Base-by-base conservation (phyloP, 2,329 filamentous ascomycete species). In the Metarhizium album region DNA sequence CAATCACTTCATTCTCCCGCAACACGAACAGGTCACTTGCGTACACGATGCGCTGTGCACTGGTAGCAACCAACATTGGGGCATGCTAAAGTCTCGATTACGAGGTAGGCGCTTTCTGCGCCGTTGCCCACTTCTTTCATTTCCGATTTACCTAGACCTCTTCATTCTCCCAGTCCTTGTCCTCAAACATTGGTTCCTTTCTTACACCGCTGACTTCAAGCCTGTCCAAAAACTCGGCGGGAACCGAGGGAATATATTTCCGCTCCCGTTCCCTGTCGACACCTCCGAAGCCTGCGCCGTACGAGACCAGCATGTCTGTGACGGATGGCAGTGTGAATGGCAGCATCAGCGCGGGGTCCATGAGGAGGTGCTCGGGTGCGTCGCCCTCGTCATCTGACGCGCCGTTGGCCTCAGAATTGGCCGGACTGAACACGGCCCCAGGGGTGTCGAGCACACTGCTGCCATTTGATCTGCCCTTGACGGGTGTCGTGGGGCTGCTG, bases 251-350 rank as follows among this genome's bases (percentile, higher is more conserved):
- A 45, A 95, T 94, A 66, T 98, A 98, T 70, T 95, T 95, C 57
- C 89, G 78, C 67, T 94, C 93, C 51, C 90, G 78, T 68, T 97
- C 93, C 55, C 86, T 79, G 70, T 98, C 95, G 45, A 93, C 74
- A 0, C 93, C 93, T 4, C 93, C 93, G 62, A 97, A 93, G 0
- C 93, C 93, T 13, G 93, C 90, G 1, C 93, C 93, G 62, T 94
- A 98, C 57, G 84, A 91, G 46, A 98, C 82, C 46, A 97, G 77
- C 93, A 98, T 98, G 66, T 98, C 93, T 24, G 90, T 97, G 52
- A 89, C 93, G 1, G 91, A 95, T 1, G 93, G 93, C 27, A 98
- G 74, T n/a, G 86, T 86, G 65, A 98, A 98, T 0, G 93, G 93
- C 24, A 98, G 77, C 78, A 96, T 95, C 53, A 95, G 74, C 2